Conservation (phyloP, 768 basidiomycete genomes). For the Termitomyces sp. region DNA sequence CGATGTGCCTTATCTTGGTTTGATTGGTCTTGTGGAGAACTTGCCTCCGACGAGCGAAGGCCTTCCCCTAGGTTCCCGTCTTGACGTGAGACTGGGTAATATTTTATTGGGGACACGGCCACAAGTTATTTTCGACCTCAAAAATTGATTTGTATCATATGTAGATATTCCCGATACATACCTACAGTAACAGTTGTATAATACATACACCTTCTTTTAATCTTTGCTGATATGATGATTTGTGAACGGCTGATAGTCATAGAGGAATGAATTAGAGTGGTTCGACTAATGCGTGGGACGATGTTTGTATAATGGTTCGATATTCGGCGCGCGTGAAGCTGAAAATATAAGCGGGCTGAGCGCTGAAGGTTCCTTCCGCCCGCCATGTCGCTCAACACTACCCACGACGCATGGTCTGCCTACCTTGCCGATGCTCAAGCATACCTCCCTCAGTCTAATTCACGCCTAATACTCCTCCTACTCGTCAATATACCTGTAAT, state of each 20-base stretch:
- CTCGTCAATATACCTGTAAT: slow-evolving; percentile 69
- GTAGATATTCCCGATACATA: too few species aligned
- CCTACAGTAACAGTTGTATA: not conserved
- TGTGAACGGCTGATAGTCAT: too few species aligned
- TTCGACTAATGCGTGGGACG: slow-evolving; percentile 5
- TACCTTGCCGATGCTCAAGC: slow-evolving; percentile 39
- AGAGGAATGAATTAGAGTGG: slow-evolving; percentile 14
- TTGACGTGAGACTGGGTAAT: not conserved
- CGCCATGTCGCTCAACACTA: slow-evolving; percentile 40
- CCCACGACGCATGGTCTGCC: slow-evolving; percentile 41
- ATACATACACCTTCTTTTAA: not conserved
- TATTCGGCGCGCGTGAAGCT: slow-evolving; percentile 2
- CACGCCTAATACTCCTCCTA: slow-evolving; percentile 38
- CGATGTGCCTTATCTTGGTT: not conserved
- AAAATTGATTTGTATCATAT: not conserved
- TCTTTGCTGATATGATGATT: not conserved
- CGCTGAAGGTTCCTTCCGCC: slow-evolving; percentile 5
- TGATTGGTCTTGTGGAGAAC: not conserved
- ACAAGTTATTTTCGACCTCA: not conserved
- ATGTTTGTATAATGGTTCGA: too few species aligned
- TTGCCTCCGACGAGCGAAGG: too few species aligned
- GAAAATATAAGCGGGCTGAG: slow-evolving; percentile 3
- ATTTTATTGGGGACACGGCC: not conserved
- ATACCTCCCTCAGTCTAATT: slow-evolving; percentile 30
- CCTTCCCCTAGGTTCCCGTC: too few species aligned